A percentile compares a stretch with the other conserved stretches of the same genome.
These are phyloP conservation scores for Hordeum marinum DNA, from an alignment of 176 grass and related monocot species.

Conservation along the genomic window DNA sequence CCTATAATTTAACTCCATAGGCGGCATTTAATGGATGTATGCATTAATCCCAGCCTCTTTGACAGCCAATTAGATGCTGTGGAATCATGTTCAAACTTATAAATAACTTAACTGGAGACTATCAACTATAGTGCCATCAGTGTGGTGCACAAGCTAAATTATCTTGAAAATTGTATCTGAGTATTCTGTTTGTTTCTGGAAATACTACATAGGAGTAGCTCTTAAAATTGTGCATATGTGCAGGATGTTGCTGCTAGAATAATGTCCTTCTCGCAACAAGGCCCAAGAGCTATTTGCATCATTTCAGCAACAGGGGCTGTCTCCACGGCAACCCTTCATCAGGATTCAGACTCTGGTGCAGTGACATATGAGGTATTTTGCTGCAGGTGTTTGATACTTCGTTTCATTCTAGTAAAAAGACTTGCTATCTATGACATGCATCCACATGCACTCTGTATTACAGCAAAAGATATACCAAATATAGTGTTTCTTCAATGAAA, in stretches of 20 bases:
- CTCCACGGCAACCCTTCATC: constrained; percentile 70
- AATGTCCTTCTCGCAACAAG: constrained; percentile 91
- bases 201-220: not conserved
- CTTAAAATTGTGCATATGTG: not conserved
- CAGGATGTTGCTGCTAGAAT: constrained; percentile 90
- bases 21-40: not conserved
- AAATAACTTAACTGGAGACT: not conserved
- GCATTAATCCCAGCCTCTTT: not conserved
- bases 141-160: not conserved
- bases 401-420: not conserved
- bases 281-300: constrained; percentile 82
- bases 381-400: not conserved
- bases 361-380: constrained; percentile 77
- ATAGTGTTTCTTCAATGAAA: not conserved
- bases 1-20: not conserved
- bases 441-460: not conserved
- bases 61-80: not conserved
- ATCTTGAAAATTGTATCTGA: not conserved
- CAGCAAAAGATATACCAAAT: not conserved
- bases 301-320: constrained; percentile 90
- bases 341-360: constrained; percentile 54
- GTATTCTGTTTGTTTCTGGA: not conserved
- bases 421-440: not conserved
- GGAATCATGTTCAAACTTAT: not conserved
- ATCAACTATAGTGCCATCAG: not conserved